A percentile compares a stretch with the other conserved stretches of the same genome.
These are phyloP conservation scores for Ophiocordyceps robertsii DNA, from an alignment of 2,329 filamentous ascomycete species.

Conservation along the genomic window DNA sequence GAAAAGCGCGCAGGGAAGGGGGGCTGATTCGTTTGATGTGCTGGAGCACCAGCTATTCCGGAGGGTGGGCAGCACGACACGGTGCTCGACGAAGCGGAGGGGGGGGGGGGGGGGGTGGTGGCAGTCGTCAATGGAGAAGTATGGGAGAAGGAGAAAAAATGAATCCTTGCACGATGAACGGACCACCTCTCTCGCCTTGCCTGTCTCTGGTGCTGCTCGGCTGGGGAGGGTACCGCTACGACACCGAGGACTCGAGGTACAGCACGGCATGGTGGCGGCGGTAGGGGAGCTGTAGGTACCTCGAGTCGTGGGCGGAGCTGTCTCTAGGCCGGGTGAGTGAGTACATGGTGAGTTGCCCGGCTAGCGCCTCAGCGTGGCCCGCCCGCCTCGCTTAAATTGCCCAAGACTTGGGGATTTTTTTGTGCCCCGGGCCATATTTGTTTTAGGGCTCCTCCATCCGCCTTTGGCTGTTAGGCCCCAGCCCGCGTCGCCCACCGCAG, in stretches of 20 bases:
- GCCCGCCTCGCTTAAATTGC: slow-evolving; percentile 8
- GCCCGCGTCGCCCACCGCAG: too few relatives aligned
- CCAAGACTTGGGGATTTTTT: not conserved
- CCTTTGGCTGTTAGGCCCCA: not conserved
- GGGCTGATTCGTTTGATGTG: slow-evolving; percentile 1
- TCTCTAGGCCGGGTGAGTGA: not conserved
- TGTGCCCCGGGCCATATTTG: not conserved
- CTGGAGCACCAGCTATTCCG: too few relatives aligned
- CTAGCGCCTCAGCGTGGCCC: not conserved
- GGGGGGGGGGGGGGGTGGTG: slow-evolving; percentile 1
- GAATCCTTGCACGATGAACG: not conserved
- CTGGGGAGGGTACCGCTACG: too few relatives aligned
- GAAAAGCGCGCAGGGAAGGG: slow-evolving; percentile 7
- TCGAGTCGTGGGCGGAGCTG: too few relatives aligned
- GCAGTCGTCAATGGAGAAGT: not conserved
- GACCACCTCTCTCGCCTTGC: too few relatives aligned
- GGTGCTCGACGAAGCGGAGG: not conserved
- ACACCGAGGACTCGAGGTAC: too few relatives aligned
- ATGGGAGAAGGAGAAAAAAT: slow-evolving; percentile 6
- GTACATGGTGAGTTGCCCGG: not conserved
- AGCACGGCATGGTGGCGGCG: too few relatives aligned
- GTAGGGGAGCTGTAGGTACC: too few relatives aligned
- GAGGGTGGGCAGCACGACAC: too few relatives aligned
- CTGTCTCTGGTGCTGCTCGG: too few relatives aligned
- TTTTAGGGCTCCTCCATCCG: not conserved